Evolutionary conservation across 2,329 filamentous ascomycete species (phyloP).

Genomic region (Diaporthe helianthi): DNA sequence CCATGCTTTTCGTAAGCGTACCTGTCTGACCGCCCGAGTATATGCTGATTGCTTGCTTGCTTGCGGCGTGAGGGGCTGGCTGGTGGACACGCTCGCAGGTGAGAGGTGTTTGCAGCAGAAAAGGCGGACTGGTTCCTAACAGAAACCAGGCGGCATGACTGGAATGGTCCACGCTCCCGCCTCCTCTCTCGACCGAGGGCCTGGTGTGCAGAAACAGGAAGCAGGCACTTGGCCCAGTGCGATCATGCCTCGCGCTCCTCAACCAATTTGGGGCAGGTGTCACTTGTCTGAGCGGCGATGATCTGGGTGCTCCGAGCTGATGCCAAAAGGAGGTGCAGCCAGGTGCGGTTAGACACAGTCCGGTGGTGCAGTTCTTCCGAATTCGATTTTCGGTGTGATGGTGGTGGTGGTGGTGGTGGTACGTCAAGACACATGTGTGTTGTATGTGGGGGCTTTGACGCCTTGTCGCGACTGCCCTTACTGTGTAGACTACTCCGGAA

Average conservation of each 20-base stretch:
- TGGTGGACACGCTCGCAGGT: background rate
- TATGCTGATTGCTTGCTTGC: background rate
- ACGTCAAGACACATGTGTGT: too few species aligned
- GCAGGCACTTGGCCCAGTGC: background rate
- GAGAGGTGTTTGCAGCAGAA: background rate
- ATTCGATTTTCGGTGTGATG: background rate
- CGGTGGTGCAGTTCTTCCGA: background rate
- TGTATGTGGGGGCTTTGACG: slow-evolving; percentile 2
- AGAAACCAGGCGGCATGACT: background rate
- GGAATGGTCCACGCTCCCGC: background rate
- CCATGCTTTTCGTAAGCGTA: slow-evolving; percentile 20
- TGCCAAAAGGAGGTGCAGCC: slow-evolving; percentile 4
- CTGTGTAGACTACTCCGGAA: too few species aligned
- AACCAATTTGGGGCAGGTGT: background rate
- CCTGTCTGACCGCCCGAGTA: background rate
- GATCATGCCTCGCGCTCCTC: background rate
- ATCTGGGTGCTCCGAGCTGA: background rate
- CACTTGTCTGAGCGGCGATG: background rate
- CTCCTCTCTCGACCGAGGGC: background rate
- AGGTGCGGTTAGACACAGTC: background rate
- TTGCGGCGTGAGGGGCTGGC: background rate
- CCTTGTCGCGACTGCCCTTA: background rate
- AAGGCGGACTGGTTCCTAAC: background rate
- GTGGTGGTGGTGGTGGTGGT: background rate
- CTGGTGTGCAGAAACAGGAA: background rate